phyloP scores from a whole-genome alignment of 2,329 filamentous ascomycete species.

The Trichophaea hybrida region DNA sequence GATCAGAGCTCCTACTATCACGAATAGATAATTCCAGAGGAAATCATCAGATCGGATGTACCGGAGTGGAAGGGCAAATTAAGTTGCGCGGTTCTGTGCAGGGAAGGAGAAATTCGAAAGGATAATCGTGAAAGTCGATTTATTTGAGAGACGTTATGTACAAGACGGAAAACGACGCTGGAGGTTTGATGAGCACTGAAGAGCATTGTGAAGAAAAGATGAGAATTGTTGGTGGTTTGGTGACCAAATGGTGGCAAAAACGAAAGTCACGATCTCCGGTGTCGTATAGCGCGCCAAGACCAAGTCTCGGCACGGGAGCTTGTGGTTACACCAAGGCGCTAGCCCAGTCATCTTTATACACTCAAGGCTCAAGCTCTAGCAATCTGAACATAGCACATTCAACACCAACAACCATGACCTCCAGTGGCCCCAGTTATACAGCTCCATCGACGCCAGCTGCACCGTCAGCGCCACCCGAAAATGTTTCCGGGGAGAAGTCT shows the following conservation, averaged over 20 bases:
- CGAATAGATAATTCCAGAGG: background rate
- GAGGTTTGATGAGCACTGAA: no score
- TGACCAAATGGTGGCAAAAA: no score
- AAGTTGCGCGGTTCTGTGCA: background rate
- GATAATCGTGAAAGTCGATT: background rate
- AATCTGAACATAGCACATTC: no score
- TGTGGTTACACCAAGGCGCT: no score
- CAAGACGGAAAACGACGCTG: background rate
- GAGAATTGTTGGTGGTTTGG: no score
- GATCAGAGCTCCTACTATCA: background rate
- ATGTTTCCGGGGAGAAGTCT: constrained; percentile 19
- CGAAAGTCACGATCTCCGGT: no score
- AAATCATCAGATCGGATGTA: background rate
- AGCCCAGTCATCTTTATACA: no score
- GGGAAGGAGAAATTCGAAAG: background rate
- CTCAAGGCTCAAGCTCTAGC: no score
- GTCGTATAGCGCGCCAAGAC: no score
- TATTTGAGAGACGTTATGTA: background rate
- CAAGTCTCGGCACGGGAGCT: no score
- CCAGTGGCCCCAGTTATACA: background rate
- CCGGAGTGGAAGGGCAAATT: background rate
- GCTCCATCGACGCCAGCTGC: background rate
- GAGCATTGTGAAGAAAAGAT: no score
- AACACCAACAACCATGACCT: no score
- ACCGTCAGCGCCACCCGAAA: constrained; percentile 9